Evolutionary conservation across 2,329 filamentous ascomycete species (phyloP).

Genomic region (Microdochium paspali): DNA sequence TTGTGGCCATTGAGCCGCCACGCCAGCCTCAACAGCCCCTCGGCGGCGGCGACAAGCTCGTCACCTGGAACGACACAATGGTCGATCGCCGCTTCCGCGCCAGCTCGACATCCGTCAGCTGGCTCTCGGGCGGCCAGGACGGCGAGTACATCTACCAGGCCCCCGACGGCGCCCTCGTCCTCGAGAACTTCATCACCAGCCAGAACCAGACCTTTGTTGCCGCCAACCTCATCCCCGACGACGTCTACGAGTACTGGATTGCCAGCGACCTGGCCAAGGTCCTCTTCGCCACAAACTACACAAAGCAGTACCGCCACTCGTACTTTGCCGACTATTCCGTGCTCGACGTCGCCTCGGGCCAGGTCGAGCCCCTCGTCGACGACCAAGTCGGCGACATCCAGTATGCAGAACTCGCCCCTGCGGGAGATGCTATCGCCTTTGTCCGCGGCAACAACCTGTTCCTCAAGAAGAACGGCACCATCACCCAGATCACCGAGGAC

Average conservation of each 20-base stretch:
- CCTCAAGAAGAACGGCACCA: constrained; percentile 42
- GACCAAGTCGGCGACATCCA: constrained; percentile 57
- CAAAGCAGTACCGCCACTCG: constrained; percentile 59
- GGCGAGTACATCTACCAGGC: constrained; percentile 50
- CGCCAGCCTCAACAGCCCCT: constrained; percentile 44
- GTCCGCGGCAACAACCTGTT: constrained; percentile 59
- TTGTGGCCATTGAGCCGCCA: constrained; percentile 34
- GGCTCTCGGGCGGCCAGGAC: constrained; percentile 49
- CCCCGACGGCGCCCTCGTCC: constrained; percentile 41
- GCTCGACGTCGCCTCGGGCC: constrained; percentile 48
- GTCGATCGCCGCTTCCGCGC: constrained; percentile 33
- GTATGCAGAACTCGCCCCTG: constrained; percentile 53
- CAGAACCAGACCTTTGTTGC: constrained; percentile 47
- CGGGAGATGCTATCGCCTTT: constrained; percentile 52
- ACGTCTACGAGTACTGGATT: constrained; percentile 50
- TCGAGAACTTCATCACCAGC: constrained; percentile 52
- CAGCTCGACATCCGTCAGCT: constrained; percentile 38
- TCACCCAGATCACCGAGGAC: constrained; percentile 48
- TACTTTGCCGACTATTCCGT: constrained; percentile 60
- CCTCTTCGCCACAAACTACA: constrained; percentile 55
- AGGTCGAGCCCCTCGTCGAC: constrained; percentile 42
- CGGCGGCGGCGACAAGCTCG: constrained; percentile 43
- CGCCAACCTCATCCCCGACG: constrained; percentile 45
- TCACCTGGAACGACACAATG: constrained; percentile 53
- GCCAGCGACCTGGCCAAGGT: constrained; percentile 49